phyloP scores from a whole-genome alignment of 208 protist genomes.

The Porcisia deanei region DNA sequence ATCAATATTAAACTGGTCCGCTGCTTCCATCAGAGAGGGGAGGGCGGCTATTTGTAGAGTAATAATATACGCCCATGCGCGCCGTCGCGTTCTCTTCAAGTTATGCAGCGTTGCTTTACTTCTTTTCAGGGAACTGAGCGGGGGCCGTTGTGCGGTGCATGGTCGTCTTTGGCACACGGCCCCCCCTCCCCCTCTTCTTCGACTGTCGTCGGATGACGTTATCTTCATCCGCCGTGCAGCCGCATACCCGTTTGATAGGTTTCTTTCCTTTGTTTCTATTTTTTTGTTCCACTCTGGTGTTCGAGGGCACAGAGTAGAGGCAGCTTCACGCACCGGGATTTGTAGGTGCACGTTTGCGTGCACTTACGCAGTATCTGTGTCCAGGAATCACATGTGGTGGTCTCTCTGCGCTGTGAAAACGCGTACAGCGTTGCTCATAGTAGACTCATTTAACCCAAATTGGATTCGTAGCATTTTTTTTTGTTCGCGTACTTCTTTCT shows the following conservation, averaged over 20 bases:
- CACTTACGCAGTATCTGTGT: background rate
- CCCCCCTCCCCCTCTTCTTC: background rate
- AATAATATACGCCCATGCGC: background rate
- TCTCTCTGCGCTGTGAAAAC: no score
- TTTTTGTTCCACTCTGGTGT: background rate
- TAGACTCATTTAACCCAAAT: no score
- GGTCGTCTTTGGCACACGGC: background rate
- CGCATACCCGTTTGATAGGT: background rate
- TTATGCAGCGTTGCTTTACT: background rate
- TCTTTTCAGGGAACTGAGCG: background rate
- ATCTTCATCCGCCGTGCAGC: background rate
- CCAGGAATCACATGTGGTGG: no score
- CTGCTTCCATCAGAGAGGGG: background rate
- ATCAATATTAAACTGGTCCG: background rate
- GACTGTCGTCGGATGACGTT: background rate
- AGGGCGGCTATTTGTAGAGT: background rate
- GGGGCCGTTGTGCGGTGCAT: background rate
- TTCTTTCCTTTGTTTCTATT: background rate
- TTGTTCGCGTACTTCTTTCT: no score
- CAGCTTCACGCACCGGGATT: background rate
- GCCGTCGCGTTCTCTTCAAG: background rate
- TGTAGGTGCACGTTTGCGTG: no score
- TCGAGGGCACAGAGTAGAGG: background rate
- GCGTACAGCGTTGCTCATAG: no score
- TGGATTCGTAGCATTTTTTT: no score